These are phyloP conservation scores for Microsporum canis DNA, from an alignment of 2,329 filamentous ascomycete genomes.

Conservation along the genomic window DNA sequence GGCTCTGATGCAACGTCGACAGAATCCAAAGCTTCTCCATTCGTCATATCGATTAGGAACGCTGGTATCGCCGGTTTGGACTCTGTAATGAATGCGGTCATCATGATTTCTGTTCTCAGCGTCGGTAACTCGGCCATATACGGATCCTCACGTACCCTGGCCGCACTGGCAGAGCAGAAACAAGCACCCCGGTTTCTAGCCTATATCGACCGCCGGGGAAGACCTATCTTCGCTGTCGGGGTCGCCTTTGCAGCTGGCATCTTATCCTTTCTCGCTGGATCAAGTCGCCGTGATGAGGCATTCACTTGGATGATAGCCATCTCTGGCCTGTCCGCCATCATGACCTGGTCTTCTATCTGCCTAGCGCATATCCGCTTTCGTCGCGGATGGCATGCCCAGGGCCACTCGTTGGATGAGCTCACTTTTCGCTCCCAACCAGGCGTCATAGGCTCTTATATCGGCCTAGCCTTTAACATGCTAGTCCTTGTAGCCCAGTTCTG, in stretches of 20 bases:
- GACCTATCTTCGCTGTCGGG: slow-evolving; percentile 49
- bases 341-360: slow-evolving; percentile 39
- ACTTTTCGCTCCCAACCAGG: slow-evolving; percentile 37
- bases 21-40: slow-evolving; percentile 60
- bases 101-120: slow-evolving; percentile 61
- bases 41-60: slow-evolving; percentile 59
- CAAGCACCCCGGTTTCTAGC: slow-evolving; percentile 61
- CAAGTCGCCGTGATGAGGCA: slow-evolving; percentile 47
- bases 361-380: slow-evolving; percentile 39
- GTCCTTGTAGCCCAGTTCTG: slow-evolving; percentile 75
- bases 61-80: slow-evolving; percentile 58
- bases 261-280: slow-evolving; percentile 64
- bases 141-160: slow-evolving; percentile 54
- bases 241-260: slow-evolving; percentile 64
- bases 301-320: slow-evolving; percentile 56
- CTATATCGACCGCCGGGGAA: slow-evolving; percentile 54
- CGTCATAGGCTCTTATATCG: slow-evolving; percentile 49
- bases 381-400: slow-evolving; percentile 31
- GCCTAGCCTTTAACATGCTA: slow-evolving; percentile 50
- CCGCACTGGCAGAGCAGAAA: slow-evolving; percentile 63
- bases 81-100: slow-evolving; percentile 63
- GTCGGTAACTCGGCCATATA: slow-evolving; percentile 56
- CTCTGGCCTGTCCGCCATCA: slow-evolving; percentile 52
- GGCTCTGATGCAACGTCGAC: slow-evolving; percentile 36
- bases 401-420: slow-evolving; percentile 26